Percentiles rank a stretch among this genome's conserved stretches.
Conservation (phyloP, 2,329 filamentous ascomycete genomes). For the Septoria linicola region DNA sequence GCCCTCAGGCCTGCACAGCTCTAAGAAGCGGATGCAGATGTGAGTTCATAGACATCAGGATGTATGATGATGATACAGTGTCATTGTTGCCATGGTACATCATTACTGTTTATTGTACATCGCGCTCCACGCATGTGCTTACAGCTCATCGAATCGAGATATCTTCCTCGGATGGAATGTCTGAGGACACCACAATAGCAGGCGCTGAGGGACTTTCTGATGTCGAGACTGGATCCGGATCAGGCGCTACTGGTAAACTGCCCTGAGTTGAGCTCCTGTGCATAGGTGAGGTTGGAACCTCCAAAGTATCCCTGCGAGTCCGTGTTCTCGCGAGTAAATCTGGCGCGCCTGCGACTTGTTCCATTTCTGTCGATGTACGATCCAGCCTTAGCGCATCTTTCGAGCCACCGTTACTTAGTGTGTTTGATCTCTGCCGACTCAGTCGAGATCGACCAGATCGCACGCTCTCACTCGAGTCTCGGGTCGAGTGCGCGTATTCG, state of each 20-base stretch:
- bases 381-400: constrained; percentile 2
- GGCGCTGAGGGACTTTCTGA: constrained; percentile 6
- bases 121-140: too few relatives aligned
- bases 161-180: neutral
- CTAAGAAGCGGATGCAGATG: too few relatives aligned
- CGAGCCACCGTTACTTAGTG: neutral
- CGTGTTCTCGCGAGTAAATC: neutral
- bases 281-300: constrained; percentile 11
- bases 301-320: constrained; percentile 13
- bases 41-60: too few relatives aligned
- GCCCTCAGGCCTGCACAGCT: too few relatives aligned
- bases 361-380: constrained; percentile 7
- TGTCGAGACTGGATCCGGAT: neutral
- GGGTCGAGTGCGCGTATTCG: constrained; percentile 8
- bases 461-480: constrained; percentile 13
- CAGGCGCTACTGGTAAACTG: constrained; percentile 1
- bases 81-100: too few relatives aligned
- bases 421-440: constrained; percentile 9
- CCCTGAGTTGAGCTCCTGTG: constrained; percentile 4
- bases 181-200: constrained; percentile 14
- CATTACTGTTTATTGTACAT: too few relatives aligned
- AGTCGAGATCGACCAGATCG: neutral
- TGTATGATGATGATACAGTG: too few relatives aligned
- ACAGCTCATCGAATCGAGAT: neutral
- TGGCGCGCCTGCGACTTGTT: constrained; percentile 9